Base-by-base conservation (phyloP, 352 stramenopile genomes). In the Phytopythium chamaehyphon region DNA sequence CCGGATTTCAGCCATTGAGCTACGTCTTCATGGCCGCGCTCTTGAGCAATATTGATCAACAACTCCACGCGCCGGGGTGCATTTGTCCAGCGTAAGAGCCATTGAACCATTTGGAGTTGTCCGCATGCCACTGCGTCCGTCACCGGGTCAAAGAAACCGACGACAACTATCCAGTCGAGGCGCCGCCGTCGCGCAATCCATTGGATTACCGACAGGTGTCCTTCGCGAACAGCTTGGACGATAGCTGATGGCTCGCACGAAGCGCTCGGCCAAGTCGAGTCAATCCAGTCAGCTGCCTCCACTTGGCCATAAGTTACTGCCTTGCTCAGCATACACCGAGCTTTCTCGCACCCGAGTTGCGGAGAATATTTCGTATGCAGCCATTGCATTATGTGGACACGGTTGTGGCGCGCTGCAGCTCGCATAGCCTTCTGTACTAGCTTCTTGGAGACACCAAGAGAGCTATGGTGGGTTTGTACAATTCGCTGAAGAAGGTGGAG, bases 351-450 rank as follows among this genome's bases (percentile, higher is more conserved):
- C 24, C 16, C 24, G 21, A 38, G 22, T 4, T 19, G 5, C 16
- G 14, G 24, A 15, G 26, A n/a, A 3, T 11, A 24, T 3, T 23
- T 24, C 2, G 9, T 0, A n/a, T 21, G 26, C 2, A 50, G 15
- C 44, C 44, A 50, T 14, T 23, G 8, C 44, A 50, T 28, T 16
- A 50, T 19, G 44, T 50, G 24, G n/a, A 50, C 15, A 11, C 39
- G 44, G 26, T 31, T 31, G 28, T 40, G 23, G 7, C 16, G 6
- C 12, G 44, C 44, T 18, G 44, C 44, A 16, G 12, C 23, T 1
- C 7, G 24, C 26, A 50, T 50, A 16, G 26, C 44, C 9, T 38
- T 40, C 6, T 31, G 24, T 9, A 40, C 3, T 6, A 50, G 7
- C 44, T 40, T 50, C 42, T 47, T 47, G 22, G 22, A 6, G 12